Base-by-base conservation (phyloP, 106 monocot genomes). In the Dactylorhiza incarnata region DNA sequence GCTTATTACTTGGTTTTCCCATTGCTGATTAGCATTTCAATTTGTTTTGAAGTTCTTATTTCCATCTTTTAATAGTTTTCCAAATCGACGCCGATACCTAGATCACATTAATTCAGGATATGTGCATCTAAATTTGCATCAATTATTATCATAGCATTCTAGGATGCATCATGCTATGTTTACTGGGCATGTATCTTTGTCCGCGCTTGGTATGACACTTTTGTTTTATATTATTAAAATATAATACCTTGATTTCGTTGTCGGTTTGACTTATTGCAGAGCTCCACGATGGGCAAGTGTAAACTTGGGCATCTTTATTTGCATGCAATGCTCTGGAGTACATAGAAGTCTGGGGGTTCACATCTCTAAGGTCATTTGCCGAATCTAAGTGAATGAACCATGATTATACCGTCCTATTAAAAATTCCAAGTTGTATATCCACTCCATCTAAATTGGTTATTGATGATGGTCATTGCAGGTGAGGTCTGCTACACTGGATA, bases 201-300 rank as follows among this genome's bases (percentile, higher is more conserved):
- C 29, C 29, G 29, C 29, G 29, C 29, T 29, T 73, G 23, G 7
- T 44, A 24, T 6, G 12, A 26, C 44, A 15, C 8, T 68, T 5
- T 7, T 7, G 56, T 22, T 75, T 26, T 20, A 20, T 73, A 49
- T 46, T 46, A 69, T 69, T 69, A 14, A 69, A 46, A 22, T 61
- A 17, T 45, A 10, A 49, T 19, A 65, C 29, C 0, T 65, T 62
- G 46, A 78, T 54, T 1, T 62, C 65, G 7, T 20, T n/a, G 69
- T 46, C 52, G 2, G 63, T 67, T 25, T 49, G 13, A 62, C 17
- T 29, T 65, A 23, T 84, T 83, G 37, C 85, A 96, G 95, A 81
- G 95, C 89, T 68, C 95, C 95, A 56, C 82, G 95, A 84, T 96
- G 95, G 95, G 95, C 95, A 23, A 96, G 95, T 75, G 95, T 96